A percentile compares a stretch with the other conserved stretches of the same genome.
phyloP scores from a whole-genome alignment of 192 early-diverging fungal species.

The Geranomyces michiganensis region DNA sequence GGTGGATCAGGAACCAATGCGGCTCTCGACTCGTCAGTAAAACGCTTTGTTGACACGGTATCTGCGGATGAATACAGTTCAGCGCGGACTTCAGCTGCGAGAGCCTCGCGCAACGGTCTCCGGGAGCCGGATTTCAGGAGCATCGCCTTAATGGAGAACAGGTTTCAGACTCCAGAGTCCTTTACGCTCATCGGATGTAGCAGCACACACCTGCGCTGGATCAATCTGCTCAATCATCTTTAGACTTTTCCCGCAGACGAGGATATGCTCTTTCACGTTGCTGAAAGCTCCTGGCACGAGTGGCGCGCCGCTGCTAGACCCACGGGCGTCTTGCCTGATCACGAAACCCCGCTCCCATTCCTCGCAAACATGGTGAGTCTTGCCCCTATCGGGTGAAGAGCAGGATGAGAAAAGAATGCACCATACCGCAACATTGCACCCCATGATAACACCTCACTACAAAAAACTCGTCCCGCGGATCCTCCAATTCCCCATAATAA shows the following conservation, averaged over 20 bases:
- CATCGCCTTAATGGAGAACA: not conserved
- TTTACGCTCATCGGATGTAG: not conserved
- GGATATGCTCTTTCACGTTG: not conserved
- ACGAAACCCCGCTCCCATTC: slow-evolving; percentile 5
- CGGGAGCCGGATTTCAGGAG: not conserved
- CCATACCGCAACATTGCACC: not conserved
- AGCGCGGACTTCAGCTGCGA: not conserved
- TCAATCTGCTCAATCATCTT: slow-evolving; percentile 23
- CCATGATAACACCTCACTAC: slow-evolving; percentile 2
- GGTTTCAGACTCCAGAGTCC: not conserved
- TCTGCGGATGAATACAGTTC: no score
- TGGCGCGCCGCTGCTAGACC: not conserved
- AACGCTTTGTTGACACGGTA: no score
- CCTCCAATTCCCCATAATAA: slow-evolving; percentile 22
- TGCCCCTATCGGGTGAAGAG: no score
- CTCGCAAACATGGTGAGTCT: no score
- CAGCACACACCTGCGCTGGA: slow-evolving; percentile 7
- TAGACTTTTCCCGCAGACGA: slow-evolving; percentile 24
- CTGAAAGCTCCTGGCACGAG: not conserved
- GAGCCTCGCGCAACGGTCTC: not conserved
- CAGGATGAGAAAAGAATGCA: no score
- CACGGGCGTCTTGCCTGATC: no score
- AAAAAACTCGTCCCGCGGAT: slow-evolving; percentile 28
- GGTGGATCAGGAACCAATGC: no score
- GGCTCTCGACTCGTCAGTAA: no score